A percentile compares a stretch with the other conserved stretches of the same genome.
phyloP scores from a whole-genome alignment of 176 grass and related monocot species.

The Raddia guianensis region DNA sequence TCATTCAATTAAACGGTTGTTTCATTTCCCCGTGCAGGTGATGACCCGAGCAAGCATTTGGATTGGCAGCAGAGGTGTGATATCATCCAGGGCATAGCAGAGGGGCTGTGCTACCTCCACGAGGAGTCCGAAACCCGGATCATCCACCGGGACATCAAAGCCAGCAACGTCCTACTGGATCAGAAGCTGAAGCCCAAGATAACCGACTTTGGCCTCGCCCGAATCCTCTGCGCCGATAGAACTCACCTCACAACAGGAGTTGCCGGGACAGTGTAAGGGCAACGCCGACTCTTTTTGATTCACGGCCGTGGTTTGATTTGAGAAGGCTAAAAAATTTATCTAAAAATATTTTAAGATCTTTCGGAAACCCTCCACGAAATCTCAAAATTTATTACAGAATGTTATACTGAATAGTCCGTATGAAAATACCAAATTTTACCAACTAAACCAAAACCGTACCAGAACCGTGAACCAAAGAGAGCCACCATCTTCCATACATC shows the following conservation, averaged over 20 bases:
- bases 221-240: slow-evolving; percentile 10
- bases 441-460: too few relatives aligned
- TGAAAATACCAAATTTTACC: too few relatives aligned
- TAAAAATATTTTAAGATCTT: too few relatives aligned
- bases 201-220: slow-evolving; percentile 45
- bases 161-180: slow-evolving; percentile 43
- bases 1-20: background rate
- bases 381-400: too few relatives aligned
- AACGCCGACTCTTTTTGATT: background rate
- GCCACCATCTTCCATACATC: background rate
- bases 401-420: too few relatives aligned
- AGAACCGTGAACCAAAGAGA: too few relatives aligned
- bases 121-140: slow-evolving; percentile 44
- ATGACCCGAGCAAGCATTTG: slow-evolving; percentile 24
- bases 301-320: too few relatives aligned
- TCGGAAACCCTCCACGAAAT: too few relatives aligned
- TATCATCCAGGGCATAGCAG: slow-evolving; percentile 35
- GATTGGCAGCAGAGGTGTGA: slow-evolving; percentile 39
- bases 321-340: too few relatives aligned
- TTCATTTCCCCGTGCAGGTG: slow-evolving; percentile 20
- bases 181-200: slow-evolving; percentile 38
- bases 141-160: slow-evolving; percentile 46
- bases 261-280: slow-evolving; percentile 40
- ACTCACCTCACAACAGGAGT: slow-evolving; percentile 43
- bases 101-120: slow-evolving; percentile 45